These are phyloP conservation scores for Pseudogymnoascus sp. DNA, from an alignment of 2,329 filamentous ascomycete species.

Conservation along the genomic window DNA sequence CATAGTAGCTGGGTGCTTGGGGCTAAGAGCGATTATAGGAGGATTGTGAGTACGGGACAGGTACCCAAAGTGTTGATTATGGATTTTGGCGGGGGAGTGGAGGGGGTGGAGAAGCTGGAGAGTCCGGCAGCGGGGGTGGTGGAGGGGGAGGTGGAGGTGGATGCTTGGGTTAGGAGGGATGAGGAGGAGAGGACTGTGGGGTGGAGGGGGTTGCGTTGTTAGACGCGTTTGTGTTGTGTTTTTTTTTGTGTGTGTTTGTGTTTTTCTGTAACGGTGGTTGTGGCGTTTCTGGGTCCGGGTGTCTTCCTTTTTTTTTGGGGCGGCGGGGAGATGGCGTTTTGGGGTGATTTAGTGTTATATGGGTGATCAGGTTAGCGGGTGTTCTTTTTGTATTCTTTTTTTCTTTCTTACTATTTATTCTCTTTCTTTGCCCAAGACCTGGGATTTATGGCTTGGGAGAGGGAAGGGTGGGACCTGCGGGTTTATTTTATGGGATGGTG, in stretches of 20 bases:
- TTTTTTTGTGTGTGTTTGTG: neutral
- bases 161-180: neutral
- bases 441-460: too few species aligned
- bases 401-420: too few species aligned
- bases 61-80: constrained; percentile 87
- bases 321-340: too few species aligned
- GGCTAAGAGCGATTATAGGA: constrained; percentile 89
- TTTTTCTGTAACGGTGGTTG: neutral
- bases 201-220: neutral
- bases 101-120: constrained; percentile 51
- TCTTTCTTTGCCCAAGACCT: too few species aligned
- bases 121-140: constrained; percentile 23
- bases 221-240: neutral
- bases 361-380: too few species aligned
- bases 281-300: neutral
- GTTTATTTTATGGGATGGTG: too few species aligned
- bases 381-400: too few species aligned
- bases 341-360: too few species aligned
- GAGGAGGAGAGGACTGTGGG: neutral
- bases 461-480: too few species aligned
- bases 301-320: too few species aligned
- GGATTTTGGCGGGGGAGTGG: constrained; percentile 68
- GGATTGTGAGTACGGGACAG: constrained; percentile 91
- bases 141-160: neutral
- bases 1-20: constrained; percentile 94